Evolutionary conservation across 306 rosid genomes (phyloP).

Genomic region (Begonia fuchsioides): DNA sequence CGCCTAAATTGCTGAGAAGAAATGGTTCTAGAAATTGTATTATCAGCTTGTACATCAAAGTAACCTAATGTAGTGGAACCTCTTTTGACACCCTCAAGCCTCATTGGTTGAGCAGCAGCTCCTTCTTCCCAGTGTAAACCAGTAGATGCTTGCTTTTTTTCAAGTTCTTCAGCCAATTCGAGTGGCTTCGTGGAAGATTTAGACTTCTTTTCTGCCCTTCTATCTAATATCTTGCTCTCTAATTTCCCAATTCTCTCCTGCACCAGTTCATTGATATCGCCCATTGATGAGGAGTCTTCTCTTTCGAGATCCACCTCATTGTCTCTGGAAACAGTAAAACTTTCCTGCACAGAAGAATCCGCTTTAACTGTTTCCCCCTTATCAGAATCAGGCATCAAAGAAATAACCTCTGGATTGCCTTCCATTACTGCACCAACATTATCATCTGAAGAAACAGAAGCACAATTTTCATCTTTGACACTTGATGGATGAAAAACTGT

Average conservation of each 20-base stretch:
- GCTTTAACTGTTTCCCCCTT: slow-evolving; percentile 11
- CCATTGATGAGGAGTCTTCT: slow-evolving; percentile 22
- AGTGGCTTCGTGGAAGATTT: slow-evolving; percentile 41
- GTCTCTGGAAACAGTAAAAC: slow-evolving; percentile 10
- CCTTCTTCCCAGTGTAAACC: slow-evolving; percentile 91
- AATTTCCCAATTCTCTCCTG: slow-evolving; percentile 52
- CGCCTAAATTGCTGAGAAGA: slow-evolving; percentile 59
- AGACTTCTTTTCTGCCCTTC: slow-evolving; percentile 31
- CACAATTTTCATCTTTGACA: slow-evolving; percentile 10
- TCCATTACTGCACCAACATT: slow-evolving; percentile 9
- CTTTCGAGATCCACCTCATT: slow-evolving; percentile 18
- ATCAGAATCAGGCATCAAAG: slow-evolving; percentile 11
- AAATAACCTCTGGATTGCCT: slow-evolving; percentile 11
- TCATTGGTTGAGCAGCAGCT: slow-evolving; percentile 97
- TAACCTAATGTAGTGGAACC: slow-evolving; percentile 76
- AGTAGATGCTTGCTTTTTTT: slow-evolving; percentile 85
- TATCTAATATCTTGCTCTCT: slow-evolving; percentile 31
- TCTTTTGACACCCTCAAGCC: slow-evolving; percentile 82
- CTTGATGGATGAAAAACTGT: slow-evolving; percentile 4
- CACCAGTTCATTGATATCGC: slow-evolving; percentile 40
- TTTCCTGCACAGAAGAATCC: slow-evolving; percentile 13
- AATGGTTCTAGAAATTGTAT: slow-evolving; percentile 48
- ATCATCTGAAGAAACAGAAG: slow-evolving; percentile 11
- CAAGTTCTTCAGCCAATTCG: slow-evolving; percentile 72
- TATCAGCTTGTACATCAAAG: slow-evolving; percentile 55